Evolutionary conservation across 306 rosid genomes (phyloP), one percentile per base, ranked within the genome.

Genomic region (Senna siamea): DNA sequence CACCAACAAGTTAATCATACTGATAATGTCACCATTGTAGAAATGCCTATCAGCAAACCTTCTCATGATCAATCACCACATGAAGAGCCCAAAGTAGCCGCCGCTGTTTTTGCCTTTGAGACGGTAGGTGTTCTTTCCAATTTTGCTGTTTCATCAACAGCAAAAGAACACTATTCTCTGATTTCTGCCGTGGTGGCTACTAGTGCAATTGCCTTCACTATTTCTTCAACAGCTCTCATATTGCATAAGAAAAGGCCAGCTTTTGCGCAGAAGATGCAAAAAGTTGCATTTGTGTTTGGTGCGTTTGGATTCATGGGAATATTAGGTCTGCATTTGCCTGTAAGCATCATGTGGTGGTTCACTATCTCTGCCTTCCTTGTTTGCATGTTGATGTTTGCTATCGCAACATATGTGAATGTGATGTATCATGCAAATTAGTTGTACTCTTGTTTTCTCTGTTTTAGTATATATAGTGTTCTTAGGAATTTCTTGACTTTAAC

Each of bases 251-350:
- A 56, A 56, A 23, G n/a, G 62, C 62, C n/a, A 10, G 62, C 2
- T 0, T 6, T n/a, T 23, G 17, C 62, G 5, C 11, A 56, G 17
- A 2, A 12, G 62, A 56, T 56, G 62, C 62, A 56, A 12, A 56
- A 23, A 4, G 70, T 10, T 12, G 70, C 54, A 7, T 65, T 65
- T 65, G 22, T 65, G 38, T 43, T 43, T 22, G 70, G 70, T 6
- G 18, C 38, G 10, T 65, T 65, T 13, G 70, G 70, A 13, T 43
- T 20, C 70, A 1, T 65, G 37, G 70, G 38, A 14, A 43, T 65
- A 41, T 14, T 65, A 8, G 53, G 70, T 1, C 13, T 65, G 38
- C 19, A 11, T 41, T 18, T 43, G 11, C 54, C 54, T 19, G 10
- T 53, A 43, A 65, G 9, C 13, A 12, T 64, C 20, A 64, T 46